Evolutionary conservation across 768 basidiomycete species (phyloP).

Genomic region (Trametes punicea): DNA sequence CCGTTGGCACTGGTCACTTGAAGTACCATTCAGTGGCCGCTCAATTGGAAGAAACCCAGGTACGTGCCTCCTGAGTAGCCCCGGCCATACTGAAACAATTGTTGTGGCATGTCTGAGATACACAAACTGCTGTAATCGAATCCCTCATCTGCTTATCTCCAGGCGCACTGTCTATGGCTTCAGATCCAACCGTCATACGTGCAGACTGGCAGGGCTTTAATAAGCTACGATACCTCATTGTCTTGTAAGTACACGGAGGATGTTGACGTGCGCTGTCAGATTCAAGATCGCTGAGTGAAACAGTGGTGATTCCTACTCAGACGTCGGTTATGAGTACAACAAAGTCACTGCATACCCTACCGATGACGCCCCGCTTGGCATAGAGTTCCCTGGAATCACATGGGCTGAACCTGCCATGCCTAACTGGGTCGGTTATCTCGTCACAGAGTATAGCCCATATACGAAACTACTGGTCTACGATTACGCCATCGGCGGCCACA

Average conservation of each 20-base stretch:
- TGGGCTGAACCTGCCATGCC: constrained; percentile 45
- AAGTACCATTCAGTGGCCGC: no score
- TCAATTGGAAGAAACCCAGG: no score
- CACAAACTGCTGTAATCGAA: no score
- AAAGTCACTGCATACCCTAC: constrained; percentile 30
- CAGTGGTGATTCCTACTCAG: constrained; percentile 62
- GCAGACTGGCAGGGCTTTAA: constrained; percentile 43
- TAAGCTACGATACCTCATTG: constrained; percentile 41
- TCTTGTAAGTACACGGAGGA: constrained; percentile 46
- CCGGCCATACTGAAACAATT: no score
- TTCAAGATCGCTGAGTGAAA: neutral
- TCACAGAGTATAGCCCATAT: constrained; percentile 34
- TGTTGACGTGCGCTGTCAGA: neutral
- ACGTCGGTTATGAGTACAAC: constrained; percentile 31
- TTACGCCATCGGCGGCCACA: constrained; percentile 55
- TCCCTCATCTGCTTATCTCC: no score
- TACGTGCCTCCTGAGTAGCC: no score
- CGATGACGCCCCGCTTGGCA: constrained; percentile 45
- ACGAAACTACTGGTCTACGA: constrained; percentile 49
- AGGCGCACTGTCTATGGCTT: neutral
- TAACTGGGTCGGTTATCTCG: constrained; percentile 64
- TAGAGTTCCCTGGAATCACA: constrained; percentile 47
- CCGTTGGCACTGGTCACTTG: no score
- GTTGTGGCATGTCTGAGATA: no score
- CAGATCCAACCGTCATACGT: constrained; percentile 1